phyloP scores from a whole-genome alignment of 495 filamentous ascomycete genomes.

The Podospora anserina region DNA sequence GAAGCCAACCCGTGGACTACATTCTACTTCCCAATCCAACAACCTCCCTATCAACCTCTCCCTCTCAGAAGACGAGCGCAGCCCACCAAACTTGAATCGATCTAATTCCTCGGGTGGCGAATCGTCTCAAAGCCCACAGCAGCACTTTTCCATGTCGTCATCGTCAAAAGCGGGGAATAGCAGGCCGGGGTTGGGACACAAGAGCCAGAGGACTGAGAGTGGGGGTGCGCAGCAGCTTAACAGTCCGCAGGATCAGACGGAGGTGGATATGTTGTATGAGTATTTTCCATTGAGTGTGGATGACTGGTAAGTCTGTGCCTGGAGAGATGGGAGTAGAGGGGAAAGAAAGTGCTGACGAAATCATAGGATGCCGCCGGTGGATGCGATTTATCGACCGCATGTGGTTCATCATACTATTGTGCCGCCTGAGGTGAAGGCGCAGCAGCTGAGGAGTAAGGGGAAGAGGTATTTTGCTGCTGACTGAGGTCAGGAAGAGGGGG shows the following conservation, averaged over 20 bases:
- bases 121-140: conserved; percentile 32
- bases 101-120: conserved; percentile 35
- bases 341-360: too few relatives aligned
- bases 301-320: conserved; percentile 58
- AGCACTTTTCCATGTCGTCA: conserved; percentile 29
- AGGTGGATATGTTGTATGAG: conserved; percentile 79
- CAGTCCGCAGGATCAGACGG: conserved; percentile 58
- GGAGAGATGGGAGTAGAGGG: background rate
- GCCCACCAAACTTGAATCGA: conserved; percentile 40
- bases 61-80: conserved; percentile 69
- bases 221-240: conserved; percentile 26
- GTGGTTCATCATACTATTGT: conserved; percentile 85
- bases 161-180: background rate
- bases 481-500: background rate
- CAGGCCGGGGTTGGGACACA: background rate
- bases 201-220: background rate
- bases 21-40: conserved; percentile 12
- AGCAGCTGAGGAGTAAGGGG: conserved; percentile 63
- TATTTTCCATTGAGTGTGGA: conserved; percentile 87
- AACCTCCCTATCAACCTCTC: conserved; percentile 66
- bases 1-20: background rate
- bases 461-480: conserved; percentile 77
- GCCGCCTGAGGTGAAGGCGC: conserved; percentile 69
- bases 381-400: conserved; percentile 89
- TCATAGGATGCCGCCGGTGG: conserved; percentile 72